These are phyloP conservation scores for Mucor mucedo DNA, from an alignment of 371 early-diverging fungal genomes.

Conservation along the genomic window DNA sequence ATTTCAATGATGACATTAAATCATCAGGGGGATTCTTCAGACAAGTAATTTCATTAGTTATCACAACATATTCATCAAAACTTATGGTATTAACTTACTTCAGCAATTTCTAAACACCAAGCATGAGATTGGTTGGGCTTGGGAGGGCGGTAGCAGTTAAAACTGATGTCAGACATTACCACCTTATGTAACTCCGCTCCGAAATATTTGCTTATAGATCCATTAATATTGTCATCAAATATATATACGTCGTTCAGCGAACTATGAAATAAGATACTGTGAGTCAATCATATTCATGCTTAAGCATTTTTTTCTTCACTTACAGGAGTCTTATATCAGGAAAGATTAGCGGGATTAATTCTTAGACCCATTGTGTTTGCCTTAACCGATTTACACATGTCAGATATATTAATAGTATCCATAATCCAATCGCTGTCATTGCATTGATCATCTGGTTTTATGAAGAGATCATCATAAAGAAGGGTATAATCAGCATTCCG, in stretches of 20 bases:
- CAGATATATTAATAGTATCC: conserved; percentile 20
- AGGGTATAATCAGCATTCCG: conserved; percentile 18
- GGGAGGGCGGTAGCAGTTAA: not conserved
- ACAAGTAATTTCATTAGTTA: too few relatives aligned
- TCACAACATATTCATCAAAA: too few relatives aligned
- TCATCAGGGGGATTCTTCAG: too few relatives aligned
- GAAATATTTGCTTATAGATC: conserved; percentile 21
- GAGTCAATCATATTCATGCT: conserved; percentile 25
- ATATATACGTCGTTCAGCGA: conserved; percentile 24
- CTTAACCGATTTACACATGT: conserved; percentile 23
- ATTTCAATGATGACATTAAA: too few relatives aligned
- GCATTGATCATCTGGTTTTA: not conserved
- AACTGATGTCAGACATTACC: conserved; percentile 17
- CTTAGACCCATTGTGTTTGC: conserved; percentile 18
- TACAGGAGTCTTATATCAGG: conserved; percentile 26
- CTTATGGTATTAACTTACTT: too few relatives aligned
- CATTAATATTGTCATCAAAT: conserved; percentile 26
- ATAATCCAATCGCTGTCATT: conserved; percentile 24
- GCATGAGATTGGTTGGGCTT: too few relatives aligned
- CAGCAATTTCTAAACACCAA: too few relatives aligned
- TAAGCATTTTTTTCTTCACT: conserved; percentile 18
- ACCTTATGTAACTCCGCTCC: conserved; percentile 20
- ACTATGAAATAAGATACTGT: conserved; percentile 24
- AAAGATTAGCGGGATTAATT: conserved; percentile 23
- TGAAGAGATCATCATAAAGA: conserved; percentile 13